Base-by-base conservation (phyloP, 495 filamentous ascomycete species). In the Parmelia sp. region DNA sequence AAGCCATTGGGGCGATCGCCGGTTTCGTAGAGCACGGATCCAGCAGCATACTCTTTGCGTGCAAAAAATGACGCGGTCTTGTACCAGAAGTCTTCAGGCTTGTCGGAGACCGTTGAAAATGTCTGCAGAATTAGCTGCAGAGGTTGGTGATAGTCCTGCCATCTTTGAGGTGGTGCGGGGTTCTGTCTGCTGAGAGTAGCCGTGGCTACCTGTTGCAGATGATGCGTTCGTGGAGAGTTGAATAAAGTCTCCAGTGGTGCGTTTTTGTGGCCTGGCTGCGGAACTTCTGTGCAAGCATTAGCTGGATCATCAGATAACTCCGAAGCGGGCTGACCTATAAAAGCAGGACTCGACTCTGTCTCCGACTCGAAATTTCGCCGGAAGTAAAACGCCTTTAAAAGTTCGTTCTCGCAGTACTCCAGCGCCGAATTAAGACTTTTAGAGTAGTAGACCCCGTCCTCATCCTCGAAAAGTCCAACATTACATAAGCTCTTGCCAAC, bases 81-180 rank as follows among this genome's bases (percentile, higher is more conserved):
- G 75, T 90, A 92, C 94, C 94, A 98, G 72, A 97, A 98, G 71
- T 96, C 92, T 72, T 96, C 93, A 68, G 89, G 88, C 69, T 90
- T 86, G 58, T 86, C 79, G 14, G 73, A 71, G 45, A 96, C 79
- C 64, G 89, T 89, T 65, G 90, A 86, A 76, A 98, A 97, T 36
- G 91, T 90, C 73, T 96, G 94, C 29, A 98, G 80, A 69, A 97
- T 89, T 23, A 98, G 85, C 15, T 90, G 88, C 4, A 97, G 81
- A 0, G 94, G 94, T 72, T 96, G 91, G 61, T 86, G 88, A 76
- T 96, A 93, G 63, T 83, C 82, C 66, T 87, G 83, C 90, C 92
- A 97, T 68, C 83, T 85, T 51, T 77, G 75, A 1, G 81, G 78
- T 0, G 83, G 75, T 47, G 74, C 71, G 37, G 77, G 75, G 71